Percentiles rank a stretch among this genome's conserved stretches.
These are phyloP conservation scores for Hordeum pubiflorum DNA, from an alignment of 202 grass and related monocot genomes.

Conservation along the genomic window DNA sequence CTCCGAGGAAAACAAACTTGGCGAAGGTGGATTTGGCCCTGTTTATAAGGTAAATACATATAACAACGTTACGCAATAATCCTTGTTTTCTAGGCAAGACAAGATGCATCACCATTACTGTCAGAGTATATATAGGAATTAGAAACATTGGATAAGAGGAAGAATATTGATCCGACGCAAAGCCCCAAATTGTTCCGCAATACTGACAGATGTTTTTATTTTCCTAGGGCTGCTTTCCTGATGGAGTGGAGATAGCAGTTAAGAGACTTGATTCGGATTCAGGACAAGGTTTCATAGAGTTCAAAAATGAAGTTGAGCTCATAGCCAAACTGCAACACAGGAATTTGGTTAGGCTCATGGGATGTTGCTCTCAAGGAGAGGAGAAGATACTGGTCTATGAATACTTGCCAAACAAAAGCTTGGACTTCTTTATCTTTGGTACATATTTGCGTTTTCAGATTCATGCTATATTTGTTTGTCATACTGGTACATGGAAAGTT, in stretches of 20 bases:
- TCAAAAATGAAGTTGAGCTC: conserved; percentile 55
- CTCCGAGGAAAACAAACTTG: conserved; percentile 46
- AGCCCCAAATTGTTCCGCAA: not conserved
- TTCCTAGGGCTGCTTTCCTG: conserved; percentile 25
- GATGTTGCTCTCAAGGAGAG: conserved; percentile 44
- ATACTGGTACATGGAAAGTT: not conserved
- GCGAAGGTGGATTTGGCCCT: conserved; percentile 53
- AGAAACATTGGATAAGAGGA: not conserved
- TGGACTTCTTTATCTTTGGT: conserved; percentile 53
- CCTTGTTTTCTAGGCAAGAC: not conserved
- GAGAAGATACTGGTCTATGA: conserved; percentile 55
- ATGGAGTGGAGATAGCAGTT: conserved; percentile 37
- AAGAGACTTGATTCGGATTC: conserved; percentile 50
- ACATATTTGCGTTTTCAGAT: not conserved
- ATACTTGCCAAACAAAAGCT: conserved; percentile 58
- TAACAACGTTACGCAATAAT: not conserved
- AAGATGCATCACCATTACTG: not conserved
- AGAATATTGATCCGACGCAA: not conserved
- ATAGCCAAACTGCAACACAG: conserved; percentile 57
- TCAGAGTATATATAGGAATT: not conserved
- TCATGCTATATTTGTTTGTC: not conserved
- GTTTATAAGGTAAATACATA: conserved; percentile 48
- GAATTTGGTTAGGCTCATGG: conserved; percentile 50
- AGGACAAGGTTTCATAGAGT: conserved; percentile 48
- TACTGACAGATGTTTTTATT: not conserved